A percentile compares a stretch with the other conserved stretches of the same genome.
Conservation (phyloP, 2,329 filamentous ascomycete species). For the Cordyceps farinosa region DNA sequence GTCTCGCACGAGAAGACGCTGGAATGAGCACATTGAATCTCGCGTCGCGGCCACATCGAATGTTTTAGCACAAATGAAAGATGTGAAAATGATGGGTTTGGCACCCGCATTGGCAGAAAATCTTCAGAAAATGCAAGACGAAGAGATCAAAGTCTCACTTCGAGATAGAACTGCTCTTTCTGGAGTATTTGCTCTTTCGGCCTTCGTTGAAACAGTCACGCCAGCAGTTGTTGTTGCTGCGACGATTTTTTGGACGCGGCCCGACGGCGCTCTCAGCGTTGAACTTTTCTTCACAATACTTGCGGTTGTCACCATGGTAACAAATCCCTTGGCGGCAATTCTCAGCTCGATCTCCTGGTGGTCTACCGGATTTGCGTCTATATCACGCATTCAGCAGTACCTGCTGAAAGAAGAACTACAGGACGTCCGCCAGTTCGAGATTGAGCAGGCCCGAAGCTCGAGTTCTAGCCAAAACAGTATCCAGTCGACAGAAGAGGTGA, state of each 20-base stretch:
- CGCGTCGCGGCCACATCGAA: background rate
- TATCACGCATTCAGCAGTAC: constrained; percentile 2
- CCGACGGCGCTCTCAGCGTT: background rate
- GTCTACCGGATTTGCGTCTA: background rate
- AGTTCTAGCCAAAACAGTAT: background rate
- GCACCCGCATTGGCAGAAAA: background rate
- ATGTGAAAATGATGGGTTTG: background rate
- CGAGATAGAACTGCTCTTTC: too few species aligned
- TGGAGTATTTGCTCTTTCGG: background rate
- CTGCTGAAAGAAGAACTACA: background rate
- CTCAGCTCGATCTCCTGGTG: background rate
- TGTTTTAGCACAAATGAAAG: background rate
- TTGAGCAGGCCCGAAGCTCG: background rate
- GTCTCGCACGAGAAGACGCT: too few species aligned
- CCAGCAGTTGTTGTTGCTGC: constrained; percentile 4
- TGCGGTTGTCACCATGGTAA: constrained; percentile 6
- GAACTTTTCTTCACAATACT: background rate
- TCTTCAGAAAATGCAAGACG: background rate
- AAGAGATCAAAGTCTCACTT: background rate
- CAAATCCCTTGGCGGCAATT: background rate
- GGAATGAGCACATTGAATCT: background rate
- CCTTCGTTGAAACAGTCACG: background rate
- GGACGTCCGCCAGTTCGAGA: background rate
- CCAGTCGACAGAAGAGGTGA: background rate
- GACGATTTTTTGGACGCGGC: background rate